These are phyloP conservation scores for Lasiosphaeria hispida DNA, from an alignment of 495 filamentous ascomycete genomes.

Conservation along the genomic window DNA sequence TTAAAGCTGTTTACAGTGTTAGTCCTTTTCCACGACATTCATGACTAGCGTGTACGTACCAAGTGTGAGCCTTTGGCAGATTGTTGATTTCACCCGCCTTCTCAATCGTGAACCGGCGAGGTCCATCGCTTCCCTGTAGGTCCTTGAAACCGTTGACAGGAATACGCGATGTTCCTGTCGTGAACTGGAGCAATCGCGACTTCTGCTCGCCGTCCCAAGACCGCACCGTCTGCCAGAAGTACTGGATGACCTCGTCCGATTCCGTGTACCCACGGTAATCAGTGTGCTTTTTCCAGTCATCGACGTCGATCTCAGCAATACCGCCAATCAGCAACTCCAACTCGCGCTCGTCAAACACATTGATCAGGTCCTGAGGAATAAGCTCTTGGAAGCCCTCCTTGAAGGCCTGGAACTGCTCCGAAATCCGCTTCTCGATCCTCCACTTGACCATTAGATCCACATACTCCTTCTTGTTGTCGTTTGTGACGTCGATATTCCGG, in stretches of 20 bases:
- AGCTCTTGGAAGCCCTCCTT: slow-evolving; percentile 96
- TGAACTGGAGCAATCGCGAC: slow-evolving; percentile 92
- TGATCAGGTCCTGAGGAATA: slow-evolving; percentile 93
- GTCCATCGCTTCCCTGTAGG: slow-evolving; percentile 94
- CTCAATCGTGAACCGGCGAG: slow-evolving; percentile 94
- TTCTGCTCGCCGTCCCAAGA: slow-evolving; percentile 99
- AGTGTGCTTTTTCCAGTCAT: slow-evolving; percentile 99
- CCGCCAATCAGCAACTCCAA: slow-evolving; percentile 95
- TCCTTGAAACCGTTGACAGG: slow-evolving; percentile 99
- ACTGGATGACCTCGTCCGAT: slow-evolving; percentile 90
- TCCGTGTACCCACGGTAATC: slow-evolving; percentile 99
- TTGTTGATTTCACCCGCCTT: slow-evolving; percentile 88
- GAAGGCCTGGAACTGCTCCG: slow-evolving; percentile 98
- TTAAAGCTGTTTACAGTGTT: slow-evolving; percentile 72
- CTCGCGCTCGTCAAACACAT: slow-evolving; percentile 98
- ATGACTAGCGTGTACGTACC: slow-evolving; percentile 56
- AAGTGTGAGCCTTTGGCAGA: slow-evolving; percentile 95
- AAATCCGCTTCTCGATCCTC: slow-evolving; percentile 97
- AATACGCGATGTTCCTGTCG: slow-evolving; percentile 95
- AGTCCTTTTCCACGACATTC: slow-evolving; percentile 20
- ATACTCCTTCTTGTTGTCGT: slow-evolving; percentile 94
- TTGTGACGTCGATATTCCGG: slow-evolving; percentile 89
- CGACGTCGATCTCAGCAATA: slow-evolving; percentile 99
- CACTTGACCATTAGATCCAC: slow-evolving; percentile 97
- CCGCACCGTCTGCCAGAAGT: slow-evolving; percentile 97